Base-by-base conservation (phyloP, 345 rosid genomes). In the Clarkia xantiana region DNA sequence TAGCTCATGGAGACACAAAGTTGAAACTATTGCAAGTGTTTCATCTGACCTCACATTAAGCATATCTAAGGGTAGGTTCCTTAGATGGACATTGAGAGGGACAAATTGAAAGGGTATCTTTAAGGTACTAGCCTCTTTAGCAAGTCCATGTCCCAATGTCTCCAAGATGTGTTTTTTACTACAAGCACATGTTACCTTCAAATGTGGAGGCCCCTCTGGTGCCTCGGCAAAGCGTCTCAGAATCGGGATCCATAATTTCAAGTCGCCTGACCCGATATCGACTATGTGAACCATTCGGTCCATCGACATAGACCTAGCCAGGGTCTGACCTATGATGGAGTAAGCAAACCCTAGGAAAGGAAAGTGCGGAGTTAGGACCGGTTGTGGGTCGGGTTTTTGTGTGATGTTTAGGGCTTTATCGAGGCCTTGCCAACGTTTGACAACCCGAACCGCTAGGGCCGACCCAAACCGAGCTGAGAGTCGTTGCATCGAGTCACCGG, bases 401-500 rank as follows among this genome's bases (percentile, higher is more conserved):
- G 55, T 11, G 36, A 53, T 58, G 57, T 62, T 74, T 34, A 71
- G 8, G 42, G 76, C 72, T 40, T 57, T 76, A 52, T 69, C 56
- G 12, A 74, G 42, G 42, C 86, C 80, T 0, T 71, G 71, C 86
- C 82, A 73, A 10, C 71, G 67, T 66, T 65, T 76, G 54, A 74
- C 60, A 2, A 76, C 63, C 10, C 73, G 74, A n/a, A 57, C 44
- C 5, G 78, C 76, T 0, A 79, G 64, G 19, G 74, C 76, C 0
- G 74, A 68, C 50, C 79, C 71, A 2, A 73, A 76, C 36, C 57
- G 41, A 10, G 73, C 69, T 0, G 80, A 72, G 6, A 76, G 62
- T 10, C 82, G 55, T 44, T 79, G 86, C 67, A 74, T 65, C 53
- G 80, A 67, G 61, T 79, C 76, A 0, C 82, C 78, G 0, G 70